These are phyloP conservation scores for Exophiala aquamarina DNA, from an alignment of 2,329 filamentous ascomycete genomes.

Conservation along the genomic window DNA sequence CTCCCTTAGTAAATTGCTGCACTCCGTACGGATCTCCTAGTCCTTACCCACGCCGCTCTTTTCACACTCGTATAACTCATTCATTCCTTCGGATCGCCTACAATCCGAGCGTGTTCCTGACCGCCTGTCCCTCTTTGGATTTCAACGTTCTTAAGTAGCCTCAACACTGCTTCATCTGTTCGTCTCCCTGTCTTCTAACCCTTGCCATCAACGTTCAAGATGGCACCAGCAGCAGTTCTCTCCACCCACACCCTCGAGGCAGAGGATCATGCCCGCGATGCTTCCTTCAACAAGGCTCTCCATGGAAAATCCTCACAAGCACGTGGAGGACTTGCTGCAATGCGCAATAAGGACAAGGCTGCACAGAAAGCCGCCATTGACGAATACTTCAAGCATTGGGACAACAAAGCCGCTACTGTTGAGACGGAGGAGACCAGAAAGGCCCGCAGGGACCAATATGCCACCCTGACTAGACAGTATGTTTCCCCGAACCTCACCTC, in stretches of 20 bases:
- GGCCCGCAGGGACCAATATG: constrained; percentile 84
- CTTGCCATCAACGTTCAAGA: constrained; percentile 33
- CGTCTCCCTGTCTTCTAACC: constrained; percentile 6
- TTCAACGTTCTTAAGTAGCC: not conserved
- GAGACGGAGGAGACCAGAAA: constrained; percentile 84
- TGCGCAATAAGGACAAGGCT: constrained; percentile 74
- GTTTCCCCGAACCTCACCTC: constrained; percentile 40
- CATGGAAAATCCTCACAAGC: constrained; percentile 73
- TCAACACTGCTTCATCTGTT: constrained; percentile 1
- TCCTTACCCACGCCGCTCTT: not conserved
- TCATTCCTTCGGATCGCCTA: not conserved
- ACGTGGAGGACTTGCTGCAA: constrained; percentile 73
- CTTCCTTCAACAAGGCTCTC: constrained; percentile 84
- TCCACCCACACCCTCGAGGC: constrained; percentile 59
- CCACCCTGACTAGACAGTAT: constrained; percentile 87
- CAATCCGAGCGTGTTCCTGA: not conserved
- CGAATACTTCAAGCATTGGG: constrained; percentile 97
- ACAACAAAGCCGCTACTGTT: constrained; percentile 73
- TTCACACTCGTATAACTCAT: not conserved
- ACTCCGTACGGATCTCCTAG: not conserved
- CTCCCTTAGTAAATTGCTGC: not conserved
- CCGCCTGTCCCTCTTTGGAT: constrained; percentile 12
- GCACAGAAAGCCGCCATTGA: constrained; percentile 81
- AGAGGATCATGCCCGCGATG: constrained; percentile 83
- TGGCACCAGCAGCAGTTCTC: constrained; percentile 48